Conservation (phyloP, 441 rosid species). For the Hura crepitans region DNA sequence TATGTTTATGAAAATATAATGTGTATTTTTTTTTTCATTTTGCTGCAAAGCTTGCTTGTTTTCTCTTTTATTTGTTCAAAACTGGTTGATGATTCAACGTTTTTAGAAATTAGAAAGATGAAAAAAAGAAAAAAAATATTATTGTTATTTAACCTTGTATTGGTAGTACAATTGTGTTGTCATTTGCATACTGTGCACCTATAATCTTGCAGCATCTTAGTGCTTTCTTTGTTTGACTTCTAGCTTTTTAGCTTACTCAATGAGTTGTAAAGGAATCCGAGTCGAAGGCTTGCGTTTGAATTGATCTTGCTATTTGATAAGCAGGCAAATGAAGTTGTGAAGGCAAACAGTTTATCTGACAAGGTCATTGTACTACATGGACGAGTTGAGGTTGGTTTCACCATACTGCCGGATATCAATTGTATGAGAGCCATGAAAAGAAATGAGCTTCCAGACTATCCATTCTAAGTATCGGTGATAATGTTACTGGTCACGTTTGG, state of each 20-base stretch:
- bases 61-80: background rate
- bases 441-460: background rate
- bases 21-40: background rate
- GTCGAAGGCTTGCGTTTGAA: constrained; percentile 2
- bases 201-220: background rate
- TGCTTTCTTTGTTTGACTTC: background rate
- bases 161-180: background rate
- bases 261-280: background rate
- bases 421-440: constrained; percentile 4
- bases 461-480: background rate
- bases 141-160: background rate
- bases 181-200: background rate
- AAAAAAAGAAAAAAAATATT: too few species aligned
- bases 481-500: background rate
- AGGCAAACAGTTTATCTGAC: constrained; percentile 82
- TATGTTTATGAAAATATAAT: background rate
- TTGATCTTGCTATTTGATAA: constrained; percentile 22
- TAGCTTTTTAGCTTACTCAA: background rate
- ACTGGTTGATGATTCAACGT: background rate
- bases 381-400: constrained; percentile 79
- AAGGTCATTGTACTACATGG: constrained; percentile 84
- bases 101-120: too few species aligned
- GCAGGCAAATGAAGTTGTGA: constrained; percentile 96
- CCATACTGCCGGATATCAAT: constrained; percentile 7
- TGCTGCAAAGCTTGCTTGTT: background rate